A percentile compares a stretch with the other conserved stretches of the same genome.
Evolutionary conservation across 345 rosid genomes (phyloP).

Genomic region (Populus ilicifolia): DNA sequence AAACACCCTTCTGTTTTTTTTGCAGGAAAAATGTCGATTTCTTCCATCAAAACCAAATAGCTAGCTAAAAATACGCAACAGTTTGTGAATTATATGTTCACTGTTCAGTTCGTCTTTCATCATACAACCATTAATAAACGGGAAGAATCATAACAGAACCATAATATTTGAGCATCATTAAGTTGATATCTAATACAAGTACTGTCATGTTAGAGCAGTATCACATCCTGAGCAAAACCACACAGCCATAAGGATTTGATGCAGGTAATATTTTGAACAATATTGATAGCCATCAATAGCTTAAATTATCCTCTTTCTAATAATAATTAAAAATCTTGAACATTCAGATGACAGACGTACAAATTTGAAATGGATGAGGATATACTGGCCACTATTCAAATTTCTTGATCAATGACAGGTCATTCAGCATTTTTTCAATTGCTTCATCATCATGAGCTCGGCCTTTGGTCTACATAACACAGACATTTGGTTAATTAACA

Average conservation of each 20-base stretch:
- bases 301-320: background rate
- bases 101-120: background rate
- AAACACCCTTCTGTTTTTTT: too few relatives aligned
- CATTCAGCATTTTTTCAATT: conserved; percentile 87
- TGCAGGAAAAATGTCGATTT: too few relatives aligned
- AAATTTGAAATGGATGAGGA: background rate
- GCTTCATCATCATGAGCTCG: conserved; percentile 79
- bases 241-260: background rate
- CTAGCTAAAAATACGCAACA: background rate
- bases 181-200: background rate
- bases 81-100: background rate
- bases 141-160: background rate
- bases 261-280: background rate
- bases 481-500: background rate
- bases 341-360: background rate
- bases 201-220: background rate
- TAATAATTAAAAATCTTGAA: background rate
- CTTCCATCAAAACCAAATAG: background rate
- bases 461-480: conserved; percentile 65
- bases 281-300: background rate
- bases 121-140: background rate
- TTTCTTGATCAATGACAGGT: conserved; percentile 78
- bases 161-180: background rate
- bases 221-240: background rate
- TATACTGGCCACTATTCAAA: conserved; percentile 44